A percentile compares a stretch with the other conserved stretches of the same genome.
These are phyloP conservation scores for Neurospora discreta DNA, from an alignment of 495 filamentous ascomycete genomes.

Conservation along the genomic window DNA sequence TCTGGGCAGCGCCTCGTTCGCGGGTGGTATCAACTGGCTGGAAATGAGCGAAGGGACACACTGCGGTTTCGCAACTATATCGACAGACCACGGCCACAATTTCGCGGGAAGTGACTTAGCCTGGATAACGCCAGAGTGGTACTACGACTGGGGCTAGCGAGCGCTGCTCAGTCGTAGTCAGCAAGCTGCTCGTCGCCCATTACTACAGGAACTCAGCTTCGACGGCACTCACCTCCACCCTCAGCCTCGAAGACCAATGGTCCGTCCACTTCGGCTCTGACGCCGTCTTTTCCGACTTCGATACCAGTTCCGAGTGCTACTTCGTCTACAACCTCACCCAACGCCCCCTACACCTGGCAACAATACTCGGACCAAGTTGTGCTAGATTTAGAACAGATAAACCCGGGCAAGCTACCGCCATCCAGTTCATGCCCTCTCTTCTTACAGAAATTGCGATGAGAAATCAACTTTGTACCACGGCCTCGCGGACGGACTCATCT, in stretches of 20 bases:
- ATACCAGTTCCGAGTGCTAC: conserved; percentile 26
- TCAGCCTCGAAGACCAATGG: conserved; percentile 23
- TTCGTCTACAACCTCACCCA: conserved; percentile 31
- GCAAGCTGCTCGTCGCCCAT: conserved; percentile 29
- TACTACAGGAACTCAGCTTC: conserved; percentile 42
- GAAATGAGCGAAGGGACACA: conserved; percentile 25
- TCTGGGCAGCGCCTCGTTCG: conserved; percentile 35
- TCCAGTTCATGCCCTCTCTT: conserved; percentile 35
- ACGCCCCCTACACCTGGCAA: conserved; percentile 21
- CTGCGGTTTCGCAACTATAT: conserved; percentile 40
- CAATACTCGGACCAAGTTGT: conserved; percentile 22
- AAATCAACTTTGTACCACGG: conserved; percentile 51
- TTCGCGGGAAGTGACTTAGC: conserved; percentile 27
- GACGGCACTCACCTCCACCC: conserved; percentile 49
- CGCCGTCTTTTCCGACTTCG: conserved; percentile 16
- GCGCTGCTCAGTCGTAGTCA: conserved; percentile 36
- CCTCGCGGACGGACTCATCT: conserved; percentile 38
- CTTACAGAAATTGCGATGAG: conserved; percentile 33
- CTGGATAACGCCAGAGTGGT: conserved; percentile 36
- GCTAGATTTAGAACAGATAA: conserved; percentile 8
- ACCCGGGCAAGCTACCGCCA: conserved; percentile 33
- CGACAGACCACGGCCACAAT: conserved; percentile 48
- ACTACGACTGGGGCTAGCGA: conserved; percentile 36
- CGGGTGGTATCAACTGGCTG: conserved; percentile 37
- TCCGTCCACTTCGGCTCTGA: conserved; percentile 18